Base-by-base conservation (phyloP, 371 early-diverging fungal genomes). In the Circinella umbellata region DNA sequence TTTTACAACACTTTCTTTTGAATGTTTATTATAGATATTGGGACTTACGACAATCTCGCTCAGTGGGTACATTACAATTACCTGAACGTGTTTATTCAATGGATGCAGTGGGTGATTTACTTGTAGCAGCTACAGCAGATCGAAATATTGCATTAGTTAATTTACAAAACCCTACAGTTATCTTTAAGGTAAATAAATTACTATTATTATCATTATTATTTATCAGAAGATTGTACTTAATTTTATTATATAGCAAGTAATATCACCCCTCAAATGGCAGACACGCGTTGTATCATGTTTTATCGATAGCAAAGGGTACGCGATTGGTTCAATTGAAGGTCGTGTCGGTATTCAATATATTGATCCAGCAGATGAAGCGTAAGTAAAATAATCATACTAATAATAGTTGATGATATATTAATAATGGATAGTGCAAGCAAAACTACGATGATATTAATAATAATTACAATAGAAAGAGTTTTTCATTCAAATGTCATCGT, bases 401-500 rank as follows among this genome's bases (percentile, higher is more conserved):
- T 9, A 42, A 42, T 9, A 42, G 3, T 17, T 46, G n/a, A n/a
- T 35, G 18, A 64, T 36, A 63, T 35, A 59, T 60, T 70, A 11
- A 39, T 39, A 39, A 37, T 57, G n/a, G n/a, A n/a, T n/a, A n/a
- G n/a, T n/a, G n/a, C n/a, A 76, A 57, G 73, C 78, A 89, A 90
- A 89, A 76, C 80, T 37, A 46, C n/a, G 64, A 27, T 8, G 8
- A 46, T 34, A 20, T 38, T 47, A 51, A 42, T 9, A 42, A 42
- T 9, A 42, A 59, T 60, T 70, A 42, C 27, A 46, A 46, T 72
- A 90, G 90, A 34, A 83, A 81, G 68, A 91, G 88, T 72, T 96
- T 97, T 69, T 93, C 94, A 15, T 98, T 97, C 85, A 95, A 94
- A 78, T 96, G 96, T 80, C 99, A 99, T 81, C 91, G 98, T 54